These are phyloP conservation scores for Artomyces pyxidatus DNA, from an alignment of 768 basidiomycete genomes.

Conservation along the genomic window DNA sequence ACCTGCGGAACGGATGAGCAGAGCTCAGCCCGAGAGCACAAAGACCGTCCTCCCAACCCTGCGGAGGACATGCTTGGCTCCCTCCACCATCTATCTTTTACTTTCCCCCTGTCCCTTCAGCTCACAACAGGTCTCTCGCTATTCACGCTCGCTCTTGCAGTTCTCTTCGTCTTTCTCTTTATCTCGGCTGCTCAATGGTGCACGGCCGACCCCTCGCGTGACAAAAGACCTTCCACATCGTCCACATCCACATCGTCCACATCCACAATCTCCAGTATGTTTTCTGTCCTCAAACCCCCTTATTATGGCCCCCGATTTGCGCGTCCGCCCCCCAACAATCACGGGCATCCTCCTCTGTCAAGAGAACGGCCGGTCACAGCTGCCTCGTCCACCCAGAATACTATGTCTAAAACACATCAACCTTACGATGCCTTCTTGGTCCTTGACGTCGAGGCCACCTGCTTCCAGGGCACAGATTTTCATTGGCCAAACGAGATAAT, in stretches of 20 bases:
- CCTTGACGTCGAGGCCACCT: slow-evolving; percentile 87
- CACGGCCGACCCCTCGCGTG: not conserved
- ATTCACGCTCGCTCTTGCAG: not conserved
- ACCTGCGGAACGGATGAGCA: not conserved
- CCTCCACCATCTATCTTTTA: not conserved
- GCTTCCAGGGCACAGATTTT: slow-evolving; percentile 56
- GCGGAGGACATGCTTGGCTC: not conserved
- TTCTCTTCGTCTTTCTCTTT: not conserved
- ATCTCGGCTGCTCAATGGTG: slow-evolving; percentile 6
- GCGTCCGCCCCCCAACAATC: not conserved
- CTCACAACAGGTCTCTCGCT: not conserved
- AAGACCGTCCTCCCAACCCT: not conserved
- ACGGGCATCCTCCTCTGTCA: not conserved
- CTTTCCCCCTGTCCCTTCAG: not conserved
- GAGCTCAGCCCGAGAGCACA: not conserved
- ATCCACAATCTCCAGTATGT: slow-evolving; percentile 8
- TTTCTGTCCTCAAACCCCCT: slow-evolving; percentile 7
- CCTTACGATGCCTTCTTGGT: slow-evolving; percentile 77
- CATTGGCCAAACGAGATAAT: slow-evolving; percentile 95
- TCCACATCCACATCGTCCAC: not conserved
- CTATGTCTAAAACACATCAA: slow-evolving; percentile 25
- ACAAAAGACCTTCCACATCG: not conserved
- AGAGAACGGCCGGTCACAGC: not conserved
- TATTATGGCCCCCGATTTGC: not conserved
- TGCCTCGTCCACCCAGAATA: not conserved